Conservation (phyloP, 768 basidiomycete species). For the Pulveroboletus sp. region DNA sequence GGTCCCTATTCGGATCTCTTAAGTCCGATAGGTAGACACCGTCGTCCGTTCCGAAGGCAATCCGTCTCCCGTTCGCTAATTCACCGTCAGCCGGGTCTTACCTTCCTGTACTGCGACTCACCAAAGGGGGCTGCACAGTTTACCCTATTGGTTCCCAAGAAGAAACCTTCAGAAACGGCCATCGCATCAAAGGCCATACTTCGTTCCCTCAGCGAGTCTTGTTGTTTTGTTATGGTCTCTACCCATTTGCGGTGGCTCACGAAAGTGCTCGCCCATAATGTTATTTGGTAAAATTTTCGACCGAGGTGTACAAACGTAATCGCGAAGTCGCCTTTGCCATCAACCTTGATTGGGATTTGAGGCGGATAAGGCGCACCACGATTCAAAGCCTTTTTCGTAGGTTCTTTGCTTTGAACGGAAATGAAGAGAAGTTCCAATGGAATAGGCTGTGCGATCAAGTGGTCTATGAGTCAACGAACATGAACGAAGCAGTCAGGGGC, state of each 20-base stretch:
- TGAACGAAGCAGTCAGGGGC: conserved; percentile 24
- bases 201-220: conserved; percentile 75
- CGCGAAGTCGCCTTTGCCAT: conserved; percentile 80
- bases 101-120: conserved; percentile 43
- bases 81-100: conserved; percentile 2
- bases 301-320: conserved; percentile 95
- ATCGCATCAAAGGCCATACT: conserved; percentile 84
- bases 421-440: conserved; percentile 89
- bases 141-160: conserved; percentile 77
- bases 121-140: conserved; percentile 86
- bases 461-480: conserved; percentile 2
- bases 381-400: conserved; percentile 42
- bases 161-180: conserved; percentile 84
- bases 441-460: conserved; percentile 62
- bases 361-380: conserved; percentile 39
- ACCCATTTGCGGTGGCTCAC: conserved; percentile 91
- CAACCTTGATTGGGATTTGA: conserved; percentile 47
- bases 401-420: conserved; percentile 50
- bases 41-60: conserved; percentile 97
- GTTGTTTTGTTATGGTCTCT: conserved; percentile 86
- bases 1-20: conserved; percentile 68
- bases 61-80: conserved; percentile 72
- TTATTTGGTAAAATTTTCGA: conserved; percentile 85
- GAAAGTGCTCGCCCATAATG: conserved; percentile 85
- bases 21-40: conserved; percentile 94